phyloP scores from a whole-genome alignment of 345 rosid genomes.

The Salix caprea region DNA sequence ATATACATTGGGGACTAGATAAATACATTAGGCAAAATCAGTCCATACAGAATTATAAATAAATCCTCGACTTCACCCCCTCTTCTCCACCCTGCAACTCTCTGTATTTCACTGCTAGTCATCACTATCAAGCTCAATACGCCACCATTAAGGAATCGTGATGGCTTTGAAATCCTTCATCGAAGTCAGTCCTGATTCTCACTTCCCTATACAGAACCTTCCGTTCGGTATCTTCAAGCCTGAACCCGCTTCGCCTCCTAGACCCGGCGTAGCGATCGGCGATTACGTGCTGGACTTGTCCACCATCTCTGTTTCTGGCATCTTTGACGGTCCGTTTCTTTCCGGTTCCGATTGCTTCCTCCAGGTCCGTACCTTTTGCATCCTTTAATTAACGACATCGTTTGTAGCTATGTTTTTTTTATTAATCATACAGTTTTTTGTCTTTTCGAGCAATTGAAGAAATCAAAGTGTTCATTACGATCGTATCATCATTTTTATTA shows the following conservation, averaged over 20 bases:
- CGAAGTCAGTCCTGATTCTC: conserved; percentile 56
- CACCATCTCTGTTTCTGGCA: conserved; percentile 65
- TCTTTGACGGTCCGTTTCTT: conserved; percentile 67
- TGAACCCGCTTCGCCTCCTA: conserved; percentile 40
- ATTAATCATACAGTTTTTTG: too few relatives aligned
- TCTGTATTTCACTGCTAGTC: too few relatives aligned
- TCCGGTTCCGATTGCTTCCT: conserved; percentile 69
- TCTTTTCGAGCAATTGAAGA: neutral
- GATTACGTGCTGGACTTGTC: conserved; percentile 76
- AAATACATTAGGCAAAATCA: too few relatives aligned
- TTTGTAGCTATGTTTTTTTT: neutral
- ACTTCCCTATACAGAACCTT: conserved; percentile 94
- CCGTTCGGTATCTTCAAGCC: conserved; percentile 86
- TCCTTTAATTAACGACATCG: neutral
- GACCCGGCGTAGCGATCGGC: conserved; percentile 83
- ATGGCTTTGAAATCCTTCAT: conserved; percentile 74
- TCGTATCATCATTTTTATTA: too few relatives aligned
- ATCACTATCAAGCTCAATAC: too few relatives aligned
- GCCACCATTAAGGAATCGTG: too few relatives aligned
- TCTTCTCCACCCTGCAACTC: neutral
- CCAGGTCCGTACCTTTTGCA: conserved; percentile 43
- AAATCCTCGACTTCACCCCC: neutral
- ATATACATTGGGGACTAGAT: too few relatives aligned
- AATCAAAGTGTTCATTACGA: too few relatives aligned
- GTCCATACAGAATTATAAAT: too few relatives aligned